These are phyloP conservation scores for Trichosanthes truncata DNA, from an alignment of 306 rosid genomes.

Conservation along the genomic window DNA sequence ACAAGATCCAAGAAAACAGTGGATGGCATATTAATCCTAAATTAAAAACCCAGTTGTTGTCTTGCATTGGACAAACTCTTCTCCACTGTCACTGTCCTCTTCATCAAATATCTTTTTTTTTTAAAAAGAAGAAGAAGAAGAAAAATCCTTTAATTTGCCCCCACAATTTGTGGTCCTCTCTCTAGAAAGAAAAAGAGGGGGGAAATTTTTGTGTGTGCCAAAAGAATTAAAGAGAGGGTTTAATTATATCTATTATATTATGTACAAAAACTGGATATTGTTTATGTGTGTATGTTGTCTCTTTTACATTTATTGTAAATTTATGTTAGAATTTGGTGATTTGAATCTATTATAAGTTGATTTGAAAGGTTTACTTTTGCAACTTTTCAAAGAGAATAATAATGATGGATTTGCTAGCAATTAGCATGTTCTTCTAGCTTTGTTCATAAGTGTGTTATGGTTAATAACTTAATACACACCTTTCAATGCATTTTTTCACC, in stretches of 20 bases:
- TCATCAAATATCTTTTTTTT: not conserved
- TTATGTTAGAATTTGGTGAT: not conserved
- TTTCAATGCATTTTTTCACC: too few relatives aligned
- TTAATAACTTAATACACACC: too few relatives aligned
- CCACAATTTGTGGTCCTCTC: not conserved
- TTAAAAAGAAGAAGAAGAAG: not conserved
- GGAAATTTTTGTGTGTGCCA: not conserved
- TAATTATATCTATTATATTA: not conserved
- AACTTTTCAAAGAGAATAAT: too few relatives aligned
- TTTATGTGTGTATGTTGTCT: too few relatives aligned
- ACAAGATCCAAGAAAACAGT: not conserved
- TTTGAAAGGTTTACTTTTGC: too few relatives aligned
- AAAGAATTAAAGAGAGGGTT: not conserved
- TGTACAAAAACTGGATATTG: not conserved
- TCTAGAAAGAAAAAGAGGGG: not conserved
- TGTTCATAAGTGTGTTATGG: too few relatives aligned
- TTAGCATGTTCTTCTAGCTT: too few relatives aligned
- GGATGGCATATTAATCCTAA: not conserved
- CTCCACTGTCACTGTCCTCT: not conserved
- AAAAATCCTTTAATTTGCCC: not conserved
- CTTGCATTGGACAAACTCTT: not conserved
- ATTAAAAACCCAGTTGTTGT: not conserved
- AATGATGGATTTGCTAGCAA: too few relatives aligned
- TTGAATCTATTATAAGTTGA: not conserved
- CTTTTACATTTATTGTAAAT: too few relatives aligned